Conservation (phyloP, 257 asterid species). For the Nemophila menziesii region DNA sequence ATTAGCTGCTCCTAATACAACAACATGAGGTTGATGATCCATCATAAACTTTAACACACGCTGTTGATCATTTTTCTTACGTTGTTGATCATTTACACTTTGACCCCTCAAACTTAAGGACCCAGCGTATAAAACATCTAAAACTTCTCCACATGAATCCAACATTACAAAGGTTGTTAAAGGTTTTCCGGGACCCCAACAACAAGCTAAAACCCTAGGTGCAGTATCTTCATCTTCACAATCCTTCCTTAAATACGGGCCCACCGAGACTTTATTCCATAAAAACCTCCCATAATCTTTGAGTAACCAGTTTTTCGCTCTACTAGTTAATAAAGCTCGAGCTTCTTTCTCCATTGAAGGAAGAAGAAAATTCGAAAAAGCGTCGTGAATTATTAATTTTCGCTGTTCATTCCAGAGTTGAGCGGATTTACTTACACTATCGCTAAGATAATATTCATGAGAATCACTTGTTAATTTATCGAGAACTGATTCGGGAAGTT, state of each 20-base stretch:
- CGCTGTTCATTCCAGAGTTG: conserved; percentile 97
- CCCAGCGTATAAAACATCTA: conserved; percentile 79
- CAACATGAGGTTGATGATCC: conserved; percentile 97
- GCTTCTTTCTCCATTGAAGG: conserved; percentile 97
- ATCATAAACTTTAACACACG: conserved; percentile 87
- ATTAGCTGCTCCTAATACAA: conserved; percentile 88
- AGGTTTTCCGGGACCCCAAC: conserved; percentile 99
- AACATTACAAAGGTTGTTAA: conserved; percentile 93
- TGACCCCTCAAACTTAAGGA: conserved; percentile 79
- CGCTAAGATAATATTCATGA: conserved; percentile 78
- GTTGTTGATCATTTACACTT: conserved; percentile 75
- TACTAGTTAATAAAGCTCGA: conserved; percentile 52
- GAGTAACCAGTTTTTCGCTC: conserved; percentile 72
- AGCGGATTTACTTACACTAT: conserved; percentile 95
- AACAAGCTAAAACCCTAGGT: conserved; percentile 98
- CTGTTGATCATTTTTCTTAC: conserved; percentile 91
- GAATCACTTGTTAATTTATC: conserved; percentile 67
- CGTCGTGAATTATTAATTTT: conserved; percentile 70
- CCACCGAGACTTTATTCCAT: conserved; percentile 85
- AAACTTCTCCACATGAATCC: conserved; percentile 93
- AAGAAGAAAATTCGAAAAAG: conserved; percentile 54
- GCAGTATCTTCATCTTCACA: conserved; percentile 81
- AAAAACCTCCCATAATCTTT: conserved; percentile 68
- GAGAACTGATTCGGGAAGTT: conserved; percentile 62
- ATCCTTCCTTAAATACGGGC: conserved; percentile 84